Base-by-base conservation (phyloP, 2,329 filamentous ascomycete species). In the Hypoxylon sp. region DNA sequence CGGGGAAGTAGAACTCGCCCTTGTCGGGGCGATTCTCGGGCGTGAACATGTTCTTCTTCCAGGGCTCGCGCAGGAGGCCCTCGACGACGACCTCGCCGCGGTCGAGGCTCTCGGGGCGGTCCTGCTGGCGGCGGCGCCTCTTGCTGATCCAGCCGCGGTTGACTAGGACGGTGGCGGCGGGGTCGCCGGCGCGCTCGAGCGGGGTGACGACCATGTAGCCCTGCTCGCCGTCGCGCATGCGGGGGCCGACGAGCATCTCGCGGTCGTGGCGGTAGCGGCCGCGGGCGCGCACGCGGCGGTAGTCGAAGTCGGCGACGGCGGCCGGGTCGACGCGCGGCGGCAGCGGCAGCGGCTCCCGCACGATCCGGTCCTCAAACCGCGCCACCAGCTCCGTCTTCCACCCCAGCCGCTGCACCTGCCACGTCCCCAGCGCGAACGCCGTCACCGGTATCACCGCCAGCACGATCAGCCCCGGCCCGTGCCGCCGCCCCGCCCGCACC, bases 21-120 rank as follows among this genome's bases (percentile, higher is more conserved):
- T 87, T 87, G 66, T 93, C 88, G 0, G 94, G 94, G 67, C 86
- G 81, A 69, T 99, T 99, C 0, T 90, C 87, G 0, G 95, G 95
- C 53, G 95, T 99, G 74, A 99, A 99, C 84, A 93, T 89, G 74
- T 99, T 99, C 82, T 94, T 96, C 83, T 96, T 95, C 85, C 91
- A 96, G 7, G 94, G 94, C 77, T 95, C 87, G 58, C 95, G 79
- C 72, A 99, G 73, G 73, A 99, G 70, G 0, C 95, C 95, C 76
- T 97, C 88, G 2, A 99, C 87, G 0, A 83, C 84, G 8, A 98
- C 88, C 69, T 89, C 85, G 0, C 87, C 91, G 45, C 70, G 73
- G 0, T 90, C 89, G 65, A 98, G 67, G 1, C 87, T 86, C 20
- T 86, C 83, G 0, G 91, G 78, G 42, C 91, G 78, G 53, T 81